Evolutionary conservation across 2,329 filamentous ascomycete genomes (phyloP), one percentile per base, ranked within the genome.

Genomic region (Penicillium sp.): DNA sequence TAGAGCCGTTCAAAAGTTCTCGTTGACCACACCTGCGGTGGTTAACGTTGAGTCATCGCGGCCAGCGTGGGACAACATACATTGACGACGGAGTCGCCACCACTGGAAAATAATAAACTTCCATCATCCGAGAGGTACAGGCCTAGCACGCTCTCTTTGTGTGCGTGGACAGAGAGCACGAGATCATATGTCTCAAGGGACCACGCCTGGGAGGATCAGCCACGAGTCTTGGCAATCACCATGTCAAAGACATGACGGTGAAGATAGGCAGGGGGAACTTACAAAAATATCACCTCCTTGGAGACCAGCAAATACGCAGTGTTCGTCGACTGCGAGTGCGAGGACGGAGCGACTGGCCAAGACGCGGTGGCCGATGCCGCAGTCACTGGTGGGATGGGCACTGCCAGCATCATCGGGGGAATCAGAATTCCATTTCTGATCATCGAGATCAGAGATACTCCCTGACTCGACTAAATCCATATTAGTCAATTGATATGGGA

Each of bases 31-130:
- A 96, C 79, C 81, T 83, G 55, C 3, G 27, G 21, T 22, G 24
- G 52, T 55, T 40, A 54, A 48, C 58, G 50, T 55, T 66, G 22
- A 22, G 27, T 22, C 29, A 11, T 40, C 21, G 14, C 11, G 16
- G 24, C 53, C 48, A 47, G 34, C 32, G 14, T 18, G 14, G n/a
- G 14, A 18, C 38, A 22, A 62, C 72, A 58, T 69, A 84, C 90
- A 71, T 96, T 97, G 68, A 97, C 88, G 54, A 97, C 88, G 1
- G 93, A 90, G 68, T 99, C 94, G 62, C 92, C 92, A 9, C 92
- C 93, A 64, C 89, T 95, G 10, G 93, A 97, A 73, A 99, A 93
- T 9, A 99, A 83, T 29, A 96, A 80, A 14, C 80, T 80, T 58
- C 85, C 80, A 71, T 95, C 87, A 48, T 86, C 81, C 8, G 90